These are phyloP conservation scores for Podaxis rugospora DNA, from an alignment of 768 basidiomycete genomes.

Conservation along the genomic window DNA sequence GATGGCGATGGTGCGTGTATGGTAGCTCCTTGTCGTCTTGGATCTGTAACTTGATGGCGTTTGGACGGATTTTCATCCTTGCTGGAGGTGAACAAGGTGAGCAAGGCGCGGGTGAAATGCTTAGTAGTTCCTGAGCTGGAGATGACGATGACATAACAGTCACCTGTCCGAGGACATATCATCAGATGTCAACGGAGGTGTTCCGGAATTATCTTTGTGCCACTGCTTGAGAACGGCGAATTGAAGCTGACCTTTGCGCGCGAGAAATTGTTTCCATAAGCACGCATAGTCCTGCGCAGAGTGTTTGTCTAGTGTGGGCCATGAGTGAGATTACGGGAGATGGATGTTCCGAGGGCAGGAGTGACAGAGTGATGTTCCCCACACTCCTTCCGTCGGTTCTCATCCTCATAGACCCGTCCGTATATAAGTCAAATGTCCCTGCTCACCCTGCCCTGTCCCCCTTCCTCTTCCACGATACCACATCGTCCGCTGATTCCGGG, in stretches of 20 bases:
- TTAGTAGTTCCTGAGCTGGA: too few species aligned
- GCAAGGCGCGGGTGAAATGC: too few species aligned
- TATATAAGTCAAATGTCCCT: neutral
- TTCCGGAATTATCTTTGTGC: neutral
- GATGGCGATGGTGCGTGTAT: neutral
- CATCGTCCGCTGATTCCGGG: too few species aligned
- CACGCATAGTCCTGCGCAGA: neutral
- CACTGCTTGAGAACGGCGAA: neutral
- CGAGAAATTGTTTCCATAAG: neutral
- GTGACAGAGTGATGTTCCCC: neutral
- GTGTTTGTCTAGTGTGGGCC: neutral
- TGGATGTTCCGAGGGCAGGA: conserved; percentile 4
- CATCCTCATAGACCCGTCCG: neutral
- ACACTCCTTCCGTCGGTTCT: conserved; percentile 7
- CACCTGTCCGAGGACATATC: neutral
- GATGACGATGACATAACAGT: neutral
- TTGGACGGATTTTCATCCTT: neutral
- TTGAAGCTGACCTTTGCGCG: neutral
- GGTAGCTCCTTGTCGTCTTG: neutral
- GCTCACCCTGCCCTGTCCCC: neutral
- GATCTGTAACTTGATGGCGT: neutral
- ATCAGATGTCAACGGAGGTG: neutral
- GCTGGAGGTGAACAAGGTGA: too few species aligned
- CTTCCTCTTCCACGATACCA: too few species aligned
- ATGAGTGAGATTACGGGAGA: neutral